Conservation (phyloP, 2,329 filamentous ascomycete genomes). For the Colletotrichum aenigma region DNA sequence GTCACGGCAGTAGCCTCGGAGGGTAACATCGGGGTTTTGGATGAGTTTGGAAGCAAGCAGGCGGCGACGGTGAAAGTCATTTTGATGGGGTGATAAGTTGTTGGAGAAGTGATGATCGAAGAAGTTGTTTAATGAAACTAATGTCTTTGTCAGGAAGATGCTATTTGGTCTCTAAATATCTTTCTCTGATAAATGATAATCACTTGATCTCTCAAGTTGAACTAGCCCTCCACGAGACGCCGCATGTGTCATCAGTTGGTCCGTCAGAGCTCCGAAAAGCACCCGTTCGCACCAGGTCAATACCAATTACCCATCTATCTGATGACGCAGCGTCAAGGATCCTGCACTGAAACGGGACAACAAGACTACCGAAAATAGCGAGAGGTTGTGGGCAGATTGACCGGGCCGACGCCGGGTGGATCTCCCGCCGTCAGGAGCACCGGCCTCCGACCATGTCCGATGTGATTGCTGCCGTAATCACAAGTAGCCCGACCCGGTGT, state of each 20-base stretch:
- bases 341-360: not conserved
- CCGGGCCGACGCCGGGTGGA: not conserved
- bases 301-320: not conserved
- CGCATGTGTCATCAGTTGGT: not conserved
- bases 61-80: slow-evolving; percentile 27
- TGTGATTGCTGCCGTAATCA: not conserved
- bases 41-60: slow-evolving; percentile 31
- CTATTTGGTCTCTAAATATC: not conserved
- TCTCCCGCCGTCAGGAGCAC: not conserved
- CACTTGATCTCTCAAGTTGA: not conserved
- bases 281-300: not conserved
- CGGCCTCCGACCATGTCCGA: not conserved
- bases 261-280: not conserved
- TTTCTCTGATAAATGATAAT: not conserved
- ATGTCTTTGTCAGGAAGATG: not conserved
- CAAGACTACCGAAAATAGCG: not conserved
- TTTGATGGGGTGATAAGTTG: not conserved
- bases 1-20: slow-evolving; percentile 33
- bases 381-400: not conserved
- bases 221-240: not conserved
- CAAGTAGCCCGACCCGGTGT: not conserved
- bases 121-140: not conserved
- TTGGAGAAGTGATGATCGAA: not conserved
- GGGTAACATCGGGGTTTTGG: slow-evolving; percentile 25
- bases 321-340: not conserved